Base-by-base conservation (phyloP, 2,329 filamentous ascomycete genomes). In the Cercospora brassicicola region DNA sequence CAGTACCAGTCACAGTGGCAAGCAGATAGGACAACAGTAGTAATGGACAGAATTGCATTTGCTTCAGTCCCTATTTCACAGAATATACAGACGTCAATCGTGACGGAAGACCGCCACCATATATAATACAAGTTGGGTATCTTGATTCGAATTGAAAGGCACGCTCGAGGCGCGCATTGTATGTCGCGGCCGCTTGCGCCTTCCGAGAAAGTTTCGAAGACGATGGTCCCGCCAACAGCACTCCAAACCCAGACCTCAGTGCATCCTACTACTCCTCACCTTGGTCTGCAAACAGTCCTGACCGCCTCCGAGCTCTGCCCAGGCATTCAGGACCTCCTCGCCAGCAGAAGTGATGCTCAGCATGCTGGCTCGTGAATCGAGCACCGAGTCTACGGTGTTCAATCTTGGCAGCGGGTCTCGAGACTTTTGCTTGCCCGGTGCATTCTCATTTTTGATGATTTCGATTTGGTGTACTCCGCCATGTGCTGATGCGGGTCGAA, bases 281-380 rank as follows among this genome's bases (percentile, higher is more conserved):
- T 60, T 68, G n/a, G 63, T 68, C 42, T 55, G 33, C 30, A 68
- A 28, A 48, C 63, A 66, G 20, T 69, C 69, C 33, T 62, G 65
- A 18, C 67, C 69, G 15, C 82, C 82, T 7, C 82, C 82, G 26
- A 84, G 68, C 65, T 79, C 82, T 10, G 80, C 80, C 82, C 82
- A 84, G 15, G 82, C 82, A 64, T 81, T 81, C 30, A 83, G 73
- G 7, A 84, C 80, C 69, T 84, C 82, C 33, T 83, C 81, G 51
- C 80, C 81, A 4, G 82, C 81, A 67, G 81, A 82, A 57, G 77
- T 76, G 56, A 72, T 71, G 59, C 73, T 73, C 15, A 73, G 55
- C 56, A 78, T 63, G 62, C 72, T 76, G 18, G 69, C 66, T 30
- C 66, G 30, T 18, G 62, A 31, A 23, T 70, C 65, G 20, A 65